Evolutionary conservation across 2,329 filamentous ascomycete genomes (phyloP), one percentile per base, ranked within the genome.

Genomic region (Trichoderma asperellum): DNA sequence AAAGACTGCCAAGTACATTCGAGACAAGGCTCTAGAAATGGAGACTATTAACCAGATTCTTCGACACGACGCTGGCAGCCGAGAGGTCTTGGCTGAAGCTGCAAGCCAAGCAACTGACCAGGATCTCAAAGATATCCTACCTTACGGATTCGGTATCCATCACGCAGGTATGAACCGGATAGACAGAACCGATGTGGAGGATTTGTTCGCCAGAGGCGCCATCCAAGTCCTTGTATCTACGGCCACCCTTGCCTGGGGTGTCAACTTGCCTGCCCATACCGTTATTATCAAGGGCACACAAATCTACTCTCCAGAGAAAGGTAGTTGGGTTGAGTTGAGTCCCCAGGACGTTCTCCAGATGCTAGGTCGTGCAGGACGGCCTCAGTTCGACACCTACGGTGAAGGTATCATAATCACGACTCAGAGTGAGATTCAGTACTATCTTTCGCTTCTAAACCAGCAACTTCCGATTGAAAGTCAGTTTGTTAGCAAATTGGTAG

Each of bases 281-380:
- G 96, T 99, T 76, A 95, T 99, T 77, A 99, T 99, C 84, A 99
- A 99, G 82, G 96, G 96, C 68, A 99, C 96, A 0, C 94, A 97
- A 77, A 91, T 99, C 24, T 99, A 99, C 82, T 98, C 96, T 0
- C 96, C 96, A 0, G 96, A 99, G 79, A 98, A 97, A 83, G 96
- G 96, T 83, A 96, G 92, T 79, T 99, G 96, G 95, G 94, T 99
- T 24, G 96, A 99, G 79, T 82, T 99, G 66, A 97, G 94, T 76
- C 96, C 96, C 14, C 96, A 99, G 79, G 96, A 99, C 81, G 95
- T 99, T 43, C 85, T 99, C 62, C 96, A 99, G 80, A 99, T 99
- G 96, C 89, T 99, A 76, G 96, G 96, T 77, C 94, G 96, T 86
- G 96, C 96, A 66, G 96, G 96, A 78, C 89, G 96, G 73, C 96